Conservation (phyloP, 202 grass and related monocot species). For the Setaria italica region DNA sequence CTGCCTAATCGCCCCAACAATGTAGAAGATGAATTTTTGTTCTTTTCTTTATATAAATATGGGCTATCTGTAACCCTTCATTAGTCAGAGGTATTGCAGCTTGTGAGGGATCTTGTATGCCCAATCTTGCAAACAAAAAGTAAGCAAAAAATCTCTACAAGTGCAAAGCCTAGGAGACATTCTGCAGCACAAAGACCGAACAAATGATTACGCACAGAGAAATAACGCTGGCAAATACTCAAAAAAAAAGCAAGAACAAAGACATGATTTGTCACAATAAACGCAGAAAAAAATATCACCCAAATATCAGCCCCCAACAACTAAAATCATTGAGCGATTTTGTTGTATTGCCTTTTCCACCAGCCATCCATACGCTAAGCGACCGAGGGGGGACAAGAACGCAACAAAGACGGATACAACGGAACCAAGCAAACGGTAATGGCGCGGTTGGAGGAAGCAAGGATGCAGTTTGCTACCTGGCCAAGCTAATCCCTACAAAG, state of each 20-base stretch:
- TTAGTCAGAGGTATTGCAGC: not conserved
- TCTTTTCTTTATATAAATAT: not conserved
- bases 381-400: not conserved
- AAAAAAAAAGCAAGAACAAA: not conserved
- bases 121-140: not conserved
- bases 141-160: not conserved
- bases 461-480: not conserved
- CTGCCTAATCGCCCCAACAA: not conserved
- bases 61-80: not conserved
- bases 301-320: not conserved
- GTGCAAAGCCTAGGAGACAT: not conserved
- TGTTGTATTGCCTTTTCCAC: not conserved
- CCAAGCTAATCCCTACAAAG: not conserved
- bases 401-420: not conserved
- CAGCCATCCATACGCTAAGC: not conserved
- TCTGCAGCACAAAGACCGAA: not conserved
- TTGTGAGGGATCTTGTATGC: not conserved
- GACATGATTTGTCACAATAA: not conserved
- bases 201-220: not conserved
- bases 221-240: not conserved
- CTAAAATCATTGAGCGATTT: constrained; percentile 2
- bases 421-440: constrained; percentile 4
- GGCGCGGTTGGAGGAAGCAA: not conserved
- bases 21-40: not conserved
- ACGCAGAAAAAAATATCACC: not conserved